Evolutionary conservation across 768 basidiomycete species (phyloP).

Genomic region (Hypholoma sublateritium): DNA sequence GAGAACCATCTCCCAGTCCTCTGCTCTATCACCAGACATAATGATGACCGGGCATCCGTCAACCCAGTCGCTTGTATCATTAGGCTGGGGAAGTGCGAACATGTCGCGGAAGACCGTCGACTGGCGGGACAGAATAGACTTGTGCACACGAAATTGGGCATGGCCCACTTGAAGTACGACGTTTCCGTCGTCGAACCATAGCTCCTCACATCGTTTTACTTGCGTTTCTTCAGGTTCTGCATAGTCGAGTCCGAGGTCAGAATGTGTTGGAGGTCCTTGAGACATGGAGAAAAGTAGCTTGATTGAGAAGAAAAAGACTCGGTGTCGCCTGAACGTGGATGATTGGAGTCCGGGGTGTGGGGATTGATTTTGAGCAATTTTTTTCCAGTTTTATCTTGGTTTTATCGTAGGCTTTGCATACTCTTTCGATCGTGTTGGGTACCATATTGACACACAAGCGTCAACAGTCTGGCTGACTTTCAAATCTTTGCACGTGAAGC

Average conservation of each 20-base stretch:
- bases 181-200: background rate
- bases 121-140: background rate
- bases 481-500: too few relatives aligned
- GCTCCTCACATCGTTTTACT: background rate
- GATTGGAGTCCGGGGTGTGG: too few relatives aligned
- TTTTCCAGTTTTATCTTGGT: too few relatives aligned
- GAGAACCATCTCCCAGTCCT: background rate
- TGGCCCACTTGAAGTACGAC: background rate
- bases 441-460: too few relatives aligned
- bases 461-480: too few relatives aligned
- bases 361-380: too few relatives aligned
- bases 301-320: too few relatives aligned
- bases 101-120: background rate
- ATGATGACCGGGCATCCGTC: background rate
- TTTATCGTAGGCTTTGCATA: too few relatives aligned
- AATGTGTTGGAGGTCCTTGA: background rate
- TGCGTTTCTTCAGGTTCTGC: background rate
- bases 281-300: too few relatives aligned
- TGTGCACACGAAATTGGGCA: background rate
- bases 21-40: background rate
- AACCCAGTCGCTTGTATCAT: background rate
- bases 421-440: too few relatives aligned
- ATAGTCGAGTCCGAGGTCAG: background rate
- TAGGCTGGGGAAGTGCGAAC: background rate
- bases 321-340: too few relatives aligned